A percentile compares a stretch with the other conserved stretches of the same genome.
These are phyloP conservation scores for Rhizopogon vinicolor DNA, from an alignment of 768 basidiomycete species.

Conservation along the genomic window DNA sequence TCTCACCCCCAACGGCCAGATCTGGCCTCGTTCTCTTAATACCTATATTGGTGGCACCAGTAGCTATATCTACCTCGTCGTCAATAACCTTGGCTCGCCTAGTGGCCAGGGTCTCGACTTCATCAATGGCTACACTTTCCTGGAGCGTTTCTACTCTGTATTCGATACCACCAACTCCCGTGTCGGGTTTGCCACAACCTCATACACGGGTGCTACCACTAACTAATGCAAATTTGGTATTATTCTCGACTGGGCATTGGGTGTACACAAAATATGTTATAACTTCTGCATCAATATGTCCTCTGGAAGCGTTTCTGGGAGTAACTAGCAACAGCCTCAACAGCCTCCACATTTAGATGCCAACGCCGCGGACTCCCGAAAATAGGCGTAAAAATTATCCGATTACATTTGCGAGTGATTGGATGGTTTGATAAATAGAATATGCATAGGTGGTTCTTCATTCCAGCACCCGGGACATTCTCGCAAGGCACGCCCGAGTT, in stretches of 20 bases:
- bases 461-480: too few species aligned
- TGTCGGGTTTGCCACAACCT: slow-evolving; percentile 23
- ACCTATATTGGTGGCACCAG: slow-evolving; percentile 35
- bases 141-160: slow-evolving; percentile 63
- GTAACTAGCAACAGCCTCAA: too few species aligned
- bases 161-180: slow-evolving; percentile 55
- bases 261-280: not conserved
- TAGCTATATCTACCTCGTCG: slow-evolving; percentile 33
- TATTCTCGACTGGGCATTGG: not conserved
- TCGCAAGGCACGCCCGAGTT: too few species aligned
- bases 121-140: slow-evolving; percentile 48
- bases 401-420: too few species aligned
- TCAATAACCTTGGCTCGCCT: slow-evolving; percentile 32
- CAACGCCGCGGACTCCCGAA: too few species aligned
- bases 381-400: too few species aligned
- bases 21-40: slow-evolving; percentile 39
- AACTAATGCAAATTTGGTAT: slow-evolving; percentile 13
- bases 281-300: not conserved
- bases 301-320: not conserved
- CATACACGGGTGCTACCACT: slow-evolving; percentile 23
- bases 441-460: too few species aligned
- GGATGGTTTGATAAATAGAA: too few species aligned
- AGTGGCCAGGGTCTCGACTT: slow-evolving; percentile 49
- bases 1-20: slow-evolving; percentile 39
- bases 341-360: too few species aligned